Conservation (phyloP, 148 eudicot genomes). For the Hydrangea macrophylla region DNA sequence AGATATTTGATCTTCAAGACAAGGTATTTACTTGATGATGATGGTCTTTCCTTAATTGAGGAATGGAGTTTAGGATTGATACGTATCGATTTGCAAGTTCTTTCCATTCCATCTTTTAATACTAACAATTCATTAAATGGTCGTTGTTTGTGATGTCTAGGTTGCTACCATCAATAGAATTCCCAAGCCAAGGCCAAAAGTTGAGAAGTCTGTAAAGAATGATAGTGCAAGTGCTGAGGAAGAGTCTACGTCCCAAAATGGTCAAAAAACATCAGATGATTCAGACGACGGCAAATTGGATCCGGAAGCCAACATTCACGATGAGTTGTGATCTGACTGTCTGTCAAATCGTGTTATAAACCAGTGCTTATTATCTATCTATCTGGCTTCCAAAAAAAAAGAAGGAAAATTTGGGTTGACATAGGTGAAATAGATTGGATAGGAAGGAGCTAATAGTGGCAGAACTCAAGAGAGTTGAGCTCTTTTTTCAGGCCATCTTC, state of each 20-base stretch:
- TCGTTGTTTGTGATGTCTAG: too few relatives aligned
- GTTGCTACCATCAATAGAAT: conserved; percentile 64
- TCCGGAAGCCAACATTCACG: conserved; percentile 37
- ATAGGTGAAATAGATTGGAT: neutral
- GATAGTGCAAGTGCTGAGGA: conserved; percentile 36
- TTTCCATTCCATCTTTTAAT: neutral
- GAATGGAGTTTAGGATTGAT: neutral
- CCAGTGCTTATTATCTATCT: neutral
- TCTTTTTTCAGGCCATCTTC: conserved; percentile 7
- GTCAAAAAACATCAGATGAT: conserved; percentile 24
- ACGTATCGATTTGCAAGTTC: neutral
- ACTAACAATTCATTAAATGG: too few relatives aligned
- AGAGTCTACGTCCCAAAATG: conserved; percentile 35
- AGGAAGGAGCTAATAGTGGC: neutral
- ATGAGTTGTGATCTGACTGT: conserved; percentile 64
- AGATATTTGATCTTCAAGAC: conserved; percentile 69
- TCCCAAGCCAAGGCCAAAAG: conserved; percentile 91
- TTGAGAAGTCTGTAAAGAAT: conserved; percentile 74
- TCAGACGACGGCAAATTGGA: conserved; percentile 28
- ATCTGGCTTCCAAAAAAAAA: neutral
- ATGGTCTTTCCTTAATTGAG: neutral
- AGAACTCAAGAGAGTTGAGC: neutral
- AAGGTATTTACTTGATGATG: conserved; percentile 67
- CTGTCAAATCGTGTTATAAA: neutral
- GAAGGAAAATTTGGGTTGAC: neutral